These are phyloP conservation scores for Trichothecium roseum DNA, from an alignment of 2,329 filamentous ascomycete genomes.

Conservation along the genomic window DNA sequence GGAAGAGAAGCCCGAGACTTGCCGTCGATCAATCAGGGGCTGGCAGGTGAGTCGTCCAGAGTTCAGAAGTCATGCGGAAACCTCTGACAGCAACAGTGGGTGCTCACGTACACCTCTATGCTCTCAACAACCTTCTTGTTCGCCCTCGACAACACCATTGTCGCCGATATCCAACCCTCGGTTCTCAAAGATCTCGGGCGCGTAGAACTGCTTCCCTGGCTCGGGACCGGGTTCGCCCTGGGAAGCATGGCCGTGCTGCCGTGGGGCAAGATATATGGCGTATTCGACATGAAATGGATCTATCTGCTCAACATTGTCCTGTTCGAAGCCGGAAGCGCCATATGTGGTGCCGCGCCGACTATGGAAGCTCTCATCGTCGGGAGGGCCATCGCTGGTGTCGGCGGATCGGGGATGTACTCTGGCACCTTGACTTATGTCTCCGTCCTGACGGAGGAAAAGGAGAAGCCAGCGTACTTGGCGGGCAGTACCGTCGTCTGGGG, in stretches of 20 bases:
- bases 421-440: slow-evolving; percentile 16
- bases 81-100: slow-evolving; percentile 5
- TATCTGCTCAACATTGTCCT: slow-evolving; percentile 12
- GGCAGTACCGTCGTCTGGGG: slow-evolving; percentile 20
- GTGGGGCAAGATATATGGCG: slow-evolving; percentile 23
- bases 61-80: too few relatives aligned
- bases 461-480: slow-evolving; percentile 15
- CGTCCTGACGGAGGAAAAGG: slow-evolving; percentile 11
- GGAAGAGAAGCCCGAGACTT: too few relatives aligned
- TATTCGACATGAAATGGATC: slow-evolving; percentile 32
- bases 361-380: slow-evolving; percentile 35
- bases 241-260: slow-evolving; percentile 25
- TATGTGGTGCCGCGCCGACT: slow-evolving; percentile 27
- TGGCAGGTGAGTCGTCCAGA: too few relatives aligned
- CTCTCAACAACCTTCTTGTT: slow-evolving; percentile 23
- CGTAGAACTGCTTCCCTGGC: slow-evolving; percentile 28
- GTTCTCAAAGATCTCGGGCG: slow-evolving; percentile 23
- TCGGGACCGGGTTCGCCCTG: slow-evolving; percentile 25
- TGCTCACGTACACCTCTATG: slow-evolving; percentile 5
- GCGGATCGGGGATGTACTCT: slow-evolving; percentile 27
- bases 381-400: slow-evolving; percentile 27
- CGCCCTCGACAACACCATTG: slow-evolving; percentile 36
- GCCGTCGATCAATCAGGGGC: too few relatives aligned
- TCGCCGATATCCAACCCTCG: slow-evolving; percentile 31
- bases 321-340: slow-evolving; percentile 15